Evolutionary conservation across 2,329 filamentous ascomycete genomes (phyloP).

Genomic region (Basipetospora chlamydospora): DNA sequence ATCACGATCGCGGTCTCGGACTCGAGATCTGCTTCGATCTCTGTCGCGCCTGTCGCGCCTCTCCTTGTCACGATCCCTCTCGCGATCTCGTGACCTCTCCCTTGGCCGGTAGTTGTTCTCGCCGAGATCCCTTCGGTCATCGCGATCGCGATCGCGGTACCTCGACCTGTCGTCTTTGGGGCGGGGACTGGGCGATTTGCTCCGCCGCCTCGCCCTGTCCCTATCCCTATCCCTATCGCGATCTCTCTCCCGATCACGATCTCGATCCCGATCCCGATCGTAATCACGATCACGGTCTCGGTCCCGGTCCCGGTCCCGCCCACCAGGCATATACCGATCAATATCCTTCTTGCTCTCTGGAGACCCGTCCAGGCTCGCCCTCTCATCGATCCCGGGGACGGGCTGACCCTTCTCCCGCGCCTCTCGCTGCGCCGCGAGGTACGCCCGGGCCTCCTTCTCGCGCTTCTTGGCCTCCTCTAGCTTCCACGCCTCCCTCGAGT

Average conservation of each 20-base stretch:
- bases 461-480: slow-evolving; percentile 46
- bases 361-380: slow-evolving; percentile 28
- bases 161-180: slow-evolving; percentile 9
- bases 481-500: slow-evolving; percentile 42
- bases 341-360: slow-evolving; percentile 22
- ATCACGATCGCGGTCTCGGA: no score
- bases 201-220: slow-evolving; percentile 10
- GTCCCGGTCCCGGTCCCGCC: slow-evolving; percentile 22
- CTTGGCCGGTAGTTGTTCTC: no score
- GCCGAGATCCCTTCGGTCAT: no score
- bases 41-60: no score
- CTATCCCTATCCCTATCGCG: slow-evolving; percentile 12
- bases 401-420: slow-evolving; percentile 44
- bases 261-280: slow-evolving; percentile 18
- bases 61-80: slow-evolving; percentile 5
- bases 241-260: slow-evolving; percentile 14
- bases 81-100: slow-evolving; percentile 2
- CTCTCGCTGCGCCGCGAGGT: slow-evolving; percentile 46
- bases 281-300: slow-evolving; percentile 15
- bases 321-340: slow-evolving; percentile 32
- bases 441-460: slow-evolving; percentile 49
- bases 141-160: slow-evolving; percentile 13
- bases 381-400: slow-evolving; percentile 42
- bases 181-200: no score
- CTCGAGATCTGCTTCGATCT: no score